Evolutionary conservation across 192 early-diverging fungal species (phyloP).

Genomic region (Coemansia sp.): DNA sequence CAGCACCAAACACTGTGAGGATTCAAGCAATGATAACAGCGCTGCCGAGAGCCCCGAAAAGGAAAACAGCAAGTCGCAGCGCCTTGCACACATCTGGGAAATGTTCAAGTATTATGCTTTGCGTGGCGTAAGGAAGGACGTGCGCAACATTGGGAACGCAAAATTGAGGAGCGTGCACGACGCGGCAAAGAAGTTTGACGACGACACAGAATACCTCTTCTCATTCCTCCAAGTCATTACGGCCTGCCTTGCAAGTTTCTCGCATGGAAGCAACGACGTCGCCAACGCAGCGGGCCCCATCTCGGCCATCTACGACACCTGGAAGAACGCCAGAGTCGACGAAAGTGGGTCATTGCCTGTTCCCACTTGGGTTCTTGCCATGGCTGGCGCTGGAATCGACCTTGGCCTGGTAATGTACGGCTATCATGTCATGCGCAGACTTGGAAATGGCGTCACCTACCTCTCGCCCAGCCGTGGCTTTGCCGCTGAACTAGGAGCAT

Average conservation of each 20-base stretch:
- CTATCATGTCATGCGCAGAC: conserved; percentile 71
- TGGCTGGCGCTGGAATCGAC: conserved; percentile 74
- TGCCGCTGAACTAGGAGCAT: conserved; percentile 72
- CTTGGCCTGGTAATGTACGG: conserved; percentile 74
- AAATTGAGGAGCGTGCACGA: conserved; percentile 58
- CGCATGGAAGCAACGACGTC: conserved; percentile 85
- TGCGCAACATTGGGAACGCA: conserved; percentile 55
- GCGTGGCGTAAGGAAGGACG: conserved; percentile 55
- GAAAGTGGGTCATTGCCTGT: conserved; percentile 58
- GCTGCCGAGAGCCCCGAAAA: conserved; percentile 8
- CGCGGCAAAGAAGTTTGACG: conserved; percentile 67
- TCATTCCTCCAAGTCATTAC: conserved; percentile 81
- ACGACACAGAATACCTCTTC: conserved; percentile 75
- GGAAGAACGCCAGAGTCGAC: conserved; percentile 57
- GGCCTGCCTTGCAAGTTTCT: conserved; percentile 78
- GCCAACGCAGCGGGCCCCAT: conserved; percentile 83
- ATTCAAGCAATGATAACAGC: conserved; percentile 4
- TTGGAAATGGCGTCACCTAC: conserved; percentile 84
- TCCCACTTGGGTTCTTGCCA: conserved; percentile 73
- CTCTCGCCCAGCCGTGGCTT: conserved; percentile 80
- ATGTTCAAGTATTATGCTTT: conserved; percentile 28
- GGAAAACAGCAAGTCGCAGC: conserved; percentile 7
- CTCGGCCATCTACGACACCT: conserved; percentile 71
- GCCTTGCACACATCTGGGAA: conserved; percentile 8
- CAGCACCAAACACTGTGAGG: conserved; percentile 17